Evolutionary conservation across 495 filamentous ascomycete species (phyloP).

Genomic region (Penicillium daleae): DNA sequence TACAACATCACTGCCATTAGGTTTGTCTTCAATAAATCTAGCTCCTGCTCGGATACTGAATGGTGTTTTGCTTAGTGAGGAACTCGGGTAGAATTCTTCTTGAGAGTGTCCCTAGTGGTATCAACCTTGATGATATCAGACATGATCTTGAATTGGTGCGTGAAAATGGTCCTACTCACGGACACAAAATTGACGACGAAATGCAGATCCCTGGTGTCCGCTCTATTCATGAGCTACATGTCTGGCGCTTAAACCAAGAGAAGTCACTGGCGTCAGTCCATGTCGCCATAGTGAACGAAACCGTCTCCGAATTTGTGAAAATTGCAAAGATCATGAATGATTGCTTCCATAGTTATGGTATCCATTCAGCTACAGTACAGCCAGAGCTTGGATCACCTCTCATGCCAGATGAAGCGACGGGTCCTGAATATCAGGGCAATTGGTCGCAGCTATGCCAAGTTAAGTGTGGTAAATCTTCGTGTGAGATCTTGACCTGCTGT

Average conservation of each 20-base stretch:
- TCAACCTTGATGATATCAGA: neutral
- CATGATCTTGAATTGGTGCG: neutral
- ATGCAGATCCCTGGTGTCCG: conserved; percentile 39
- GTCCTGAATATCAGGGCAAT: neutral
- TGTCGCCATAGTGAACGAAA: conserved; percentile 16
- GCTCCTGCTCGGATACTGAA: neutral
- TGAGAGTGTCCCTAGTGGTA: neutral
- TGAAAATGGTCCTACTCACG: neutral
- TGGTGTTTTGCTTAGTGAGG: neutral
- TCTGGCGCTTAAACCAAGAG: conserved; percentile 51
- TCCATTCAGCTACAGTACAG: neutral
- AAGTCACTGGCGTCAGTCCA: conserved; percentile 50
- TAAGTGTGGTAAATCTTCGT: neutral
- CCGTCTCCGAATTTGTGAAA: neutral
- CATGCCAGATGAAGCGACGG: neutral
- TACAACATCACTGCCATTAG: neutral
- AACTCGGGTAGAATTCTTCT: neutral
- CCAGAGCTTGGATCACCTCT: neutral
- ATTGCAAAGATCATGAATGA: neutral
- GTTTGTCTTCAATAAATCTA: neutral
- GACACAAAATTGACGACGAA: neutral
- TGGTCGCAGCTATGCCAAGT: neutral
- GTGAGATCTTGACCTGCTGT: neutral
- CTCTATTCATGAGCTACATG: conserved; percentile 48
- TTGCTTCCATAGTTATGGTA: neutral